phyloP scores from a whole-genome alignment of 805 yeast genomes.

The Ascoidea asiatica region DNA sequence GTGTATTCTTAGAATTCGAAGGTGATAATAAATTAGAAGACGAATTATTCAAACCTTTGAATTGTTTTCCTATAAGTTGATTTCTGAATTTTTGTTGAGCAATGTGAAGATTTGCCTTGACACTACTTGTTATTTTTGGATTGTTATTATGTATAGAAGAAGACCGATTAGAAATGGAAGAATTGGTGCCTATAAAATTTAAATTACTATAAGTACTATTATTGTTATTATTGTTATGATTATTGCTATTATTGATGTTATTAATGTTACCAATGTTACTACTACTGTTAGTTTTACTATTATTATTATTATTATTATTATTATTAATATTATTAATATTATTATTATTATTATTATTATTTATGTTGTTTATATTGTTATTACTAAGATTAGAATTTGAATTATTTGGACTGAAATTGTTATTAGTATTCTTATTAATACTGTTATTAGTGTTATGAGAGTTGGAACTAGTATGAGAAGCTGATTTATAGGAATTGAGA shows the following conservation, averaged over 20 bases:
- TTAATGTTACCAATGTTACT: not conserved
- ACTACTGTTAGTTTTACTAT: not conserved
- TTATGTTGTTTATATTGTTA: conserved; percentile 4
- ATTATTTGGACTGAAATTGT: not conserved
- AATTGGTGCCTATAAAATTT: no score
- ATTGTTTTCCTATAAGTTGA: not conserved
- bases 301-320: not conserved
- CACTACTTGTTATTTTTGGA: not conserved
- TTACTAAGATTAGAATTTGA: not conserved
- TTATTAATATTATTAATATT: conserved; percentile 2
- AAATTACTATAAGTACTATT: no score
- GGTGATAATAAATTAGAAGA: no score
- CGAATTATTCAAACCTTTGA: no score
- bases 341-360: conserved; percentile 11
- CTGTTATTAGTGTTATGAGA: conserved; percentile 8
- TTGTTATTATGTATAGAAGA: no score
- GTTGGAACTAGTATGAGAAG: conserved; percentile 4
- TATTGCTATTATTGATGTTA: not conserved
- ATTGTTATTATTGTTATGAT: not conserved
- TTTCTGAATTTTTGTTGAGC: not conserved
- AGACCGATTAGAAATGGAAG: no score
- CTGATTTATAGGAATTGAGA: not conserved
- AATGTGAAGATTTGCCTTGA: not conserved
- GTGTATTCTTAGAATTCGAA: no score
- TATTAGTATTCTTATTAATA: not conserved